phyloP scores from a whole-genome alignment of 441 rosid genomes.

The Capsella rubella region DNA sequence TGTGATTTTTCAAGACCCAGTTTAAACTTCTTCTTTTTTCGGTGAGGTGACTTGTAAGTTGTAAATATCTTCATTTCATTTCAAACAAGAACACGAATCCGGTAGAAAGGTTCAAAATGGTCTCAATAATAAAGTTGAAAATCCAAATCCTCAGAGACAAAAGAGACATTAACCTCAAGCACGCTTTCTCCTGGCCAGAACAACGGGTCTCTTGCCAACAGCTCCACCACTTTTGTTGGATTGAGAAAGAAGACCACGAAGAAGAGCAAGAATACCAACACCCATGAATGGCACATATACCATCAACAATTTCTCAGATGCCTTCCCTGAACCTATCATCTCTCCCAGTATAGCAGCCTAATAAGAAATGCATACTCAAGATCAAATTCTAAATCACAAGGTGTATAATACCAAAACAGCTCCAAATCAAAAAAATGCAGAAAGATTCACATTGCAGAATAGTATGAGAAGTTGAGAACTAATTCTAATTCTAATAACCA shows the following conservation, averaged over 20 bases:
- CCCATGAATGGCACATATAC: constrained; percentile 68
- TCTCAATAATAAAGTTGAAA: neutral
- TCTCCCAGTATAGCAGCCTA: constrained; percentile 73
- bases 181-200: constrained; percentile 62
- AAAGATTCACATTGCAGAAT: constrained; percentile 8
- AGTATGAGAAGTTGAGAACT: neutral
- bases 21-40: neutral
- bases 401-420: neutral
- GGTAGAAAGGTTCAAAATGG: neutral
- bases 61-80: constrained; percentile 22
- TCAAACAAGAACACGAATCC: constrained; percentile 9
- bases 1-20: constrained; percentile 6
- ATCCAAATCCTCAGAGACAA: neutral
- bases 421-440: neutral
- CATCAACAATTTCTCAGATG: constrained; percentile 61
- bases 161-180: constrained; percentile 37
- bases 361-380: neutral
- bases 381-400: neutral
- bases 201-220: constrained; percentile 47
- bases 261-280: constrained; percentile 59
- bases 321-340: constrained; percentile 62
- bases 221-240: constrained; percentile 38
- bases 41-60: constrained; percentile 10
- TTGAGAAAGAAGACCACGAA: constrained; percentile 61
- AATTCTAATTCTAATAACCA: neutral